Base-by-base conservation (phyloP, 2,329 filamentous ascomycete species). In the Massarina eburnea region DNA sequence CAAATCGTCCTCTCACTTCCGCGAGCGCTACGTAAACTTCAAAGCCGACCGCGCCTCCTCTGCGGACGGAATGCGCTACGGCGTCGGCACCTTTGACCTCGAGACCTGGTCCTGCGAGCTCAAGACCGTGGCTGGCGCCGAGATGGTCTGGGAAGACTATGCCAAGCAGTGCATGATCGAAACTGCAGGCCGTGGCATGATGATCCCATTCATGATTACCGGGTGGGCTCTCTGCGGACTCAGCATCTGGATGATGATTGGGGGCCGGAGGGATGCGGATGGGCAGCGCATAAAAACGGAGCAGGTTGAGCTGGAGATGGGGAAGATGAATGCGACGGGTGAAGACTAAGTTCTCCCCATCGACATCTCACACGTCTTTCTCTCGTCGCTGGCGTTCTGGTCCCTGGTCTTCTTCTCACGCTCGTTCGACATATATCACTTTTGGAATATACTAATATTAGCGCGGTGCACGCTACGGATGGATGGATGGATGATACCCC, bases 91-190 rank as follows among this genome's bases (percentile, higher is more conserved):
- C 19, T 70, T 70, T 39, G 66, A 70, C 24, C 57, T 70, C 10
- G 66, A 68, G 42, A 68, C 64, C 1, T 70, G 66, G 66, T 49
- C 57, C 8, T 70, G 66, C 43, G 61, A 67, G 17, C 53, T 68
- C 8, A 55, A 60, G 46, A 38, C 39, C 4, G 53, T 58, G 0
- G 20, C 36, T 1, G 60, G 59, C 8, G 62, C 59, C 0, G 43
- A 33, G 12, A 62, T 64, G 45, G 66, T 64, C 2, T 46, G 41
- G 22, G 52, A 58, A 4, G 64, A 67, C 20, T 68, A 68, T 24
- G 38, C 29, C 6, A 51, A 39, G 15, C 66, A 68, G 44, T 70
- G 66, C 30, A 19, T 39, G 2, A 45, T 64, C 19, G 66, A 68
- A 38, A 41, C 57, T 7, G 66, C 66, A 5, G 64, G 61, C 0